These are phyloP conservation scores for Aspergillus bridgeri DNA, from an alignment of 495 filamentous ascomycete genomes.

Conservation along the genomic window DNA sequence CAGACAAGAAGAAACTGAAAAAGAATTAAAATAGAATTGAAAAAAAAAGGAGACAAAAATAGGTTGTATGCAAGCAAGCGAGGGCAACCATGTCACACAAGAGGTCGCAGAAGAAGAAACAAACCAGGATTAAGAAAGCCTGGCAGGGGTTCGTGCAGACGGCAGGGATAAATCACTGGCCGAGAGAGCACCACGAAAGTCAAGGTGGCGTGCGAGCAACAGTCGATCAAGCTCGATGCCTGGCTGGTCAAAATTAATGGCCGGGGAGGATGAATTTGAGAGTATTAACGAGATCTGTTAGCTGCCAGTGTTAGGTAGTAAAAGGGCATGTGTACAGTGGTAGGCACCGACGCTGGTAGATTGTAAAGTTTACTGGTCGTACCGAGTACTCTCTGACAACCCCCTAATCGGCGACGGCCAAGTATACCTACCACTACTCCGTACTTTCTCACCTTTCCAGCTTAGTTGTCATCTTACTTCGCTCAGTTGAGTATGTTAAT, in stretches of 20 bases:
- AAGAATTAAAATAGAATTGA: background rate
- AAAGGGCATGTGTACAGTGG: no score
- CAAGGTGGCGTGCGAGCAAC: conserved; percentile 25
- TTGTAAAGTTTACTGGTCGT: background rate
- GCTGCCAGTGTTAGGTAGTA: background rate
- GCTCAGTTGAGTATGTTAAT: background rate
- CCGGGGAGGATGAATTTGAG: background rate
- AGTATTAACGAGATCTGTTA: background rate
- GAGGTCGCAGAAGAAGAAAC: conserved; percentile 15
- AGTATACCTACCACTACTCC: background rate
- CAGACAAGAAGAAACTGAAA: background rate
- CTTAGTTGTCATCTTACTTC: background rate
- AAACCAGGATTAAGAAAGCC: conserved; percentile 13
- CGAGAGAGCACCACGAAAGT: conserved; percentile 40
- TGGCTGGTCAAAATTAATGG: background rate
- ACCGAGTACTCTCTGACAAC: background rate
- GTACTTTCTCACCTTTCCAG: background rate
- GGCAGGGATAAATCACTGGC: conserved; percentile 31
- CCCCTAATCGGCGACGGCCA: background rate
- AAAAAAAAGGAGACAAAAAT: conserved; percentile 6
- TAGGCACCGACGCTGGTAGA: no score
- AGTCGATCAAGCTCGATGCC: conserved; percentile 13
- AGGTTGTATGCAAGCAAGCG: conserved; percentile 23
- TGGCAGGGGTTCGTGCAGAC: conserved; percentile 25
- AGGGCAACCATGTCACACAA: conserved; percentile 29